A percentile compares a stretch with the other conserved stretches of the same genome.
Conservation (phyloP, 306 rosid genomes). For the Citrullus mucosospermus region DNA sequence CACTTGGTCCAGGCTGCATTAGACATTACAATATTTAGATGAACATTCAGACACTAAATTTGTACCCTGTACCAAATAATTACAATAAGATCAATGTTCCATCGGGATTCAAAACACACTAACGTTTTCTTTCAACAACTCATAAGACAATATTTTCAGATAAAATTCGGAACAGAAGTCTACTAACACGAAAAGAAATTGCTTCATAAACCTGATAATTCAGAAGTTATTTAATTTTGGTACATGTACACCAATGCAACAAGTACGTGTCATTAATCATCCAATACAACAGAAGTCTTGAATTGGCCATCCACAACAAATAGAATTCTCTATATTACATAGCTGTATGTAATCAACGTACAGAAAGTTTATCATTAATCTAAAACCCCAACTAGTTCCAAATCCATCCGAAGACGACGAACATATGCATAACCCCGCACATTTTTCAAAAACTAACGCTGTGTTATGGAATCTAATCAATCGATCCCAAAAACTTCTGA, state of each 20-base stretch:
- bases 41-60: constrained; percentile 9
- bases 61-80: not conserved
- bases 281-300: not conserved
- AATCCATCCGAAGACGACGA: not conserved
- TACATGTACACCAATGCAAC: not conserved
- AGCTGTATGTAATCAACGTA: not conserved
- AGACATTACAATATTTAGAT: constrained; percentile 18
- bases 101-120: not conserved
- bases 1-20: constrained; percentile 85
- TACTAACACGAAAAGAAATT: not conserved
- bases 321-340: not conserved
- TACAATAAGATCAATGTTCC: not conserved
- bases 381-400: not conserved
- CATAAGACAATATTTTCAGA: not conserved
- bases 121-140: not conserved
- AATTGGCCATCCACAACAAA: not conserved
- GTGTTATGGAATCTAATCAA: not conserved
- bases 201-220: not conserved
- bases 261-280: not conserved
- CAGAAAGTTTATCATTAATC: not conserved
- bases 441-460: not conserved
- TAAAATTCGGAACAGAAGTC: not conserved
- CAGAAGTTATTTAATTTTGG: not conserved
- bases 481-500: not conserved
- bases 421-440: not conserved